These are phyloP conservation scores for Myotisia sp. DNA, from an alignment of 2,329 filamentous ascomycete species.

Conservation along the genomic window DNA sequence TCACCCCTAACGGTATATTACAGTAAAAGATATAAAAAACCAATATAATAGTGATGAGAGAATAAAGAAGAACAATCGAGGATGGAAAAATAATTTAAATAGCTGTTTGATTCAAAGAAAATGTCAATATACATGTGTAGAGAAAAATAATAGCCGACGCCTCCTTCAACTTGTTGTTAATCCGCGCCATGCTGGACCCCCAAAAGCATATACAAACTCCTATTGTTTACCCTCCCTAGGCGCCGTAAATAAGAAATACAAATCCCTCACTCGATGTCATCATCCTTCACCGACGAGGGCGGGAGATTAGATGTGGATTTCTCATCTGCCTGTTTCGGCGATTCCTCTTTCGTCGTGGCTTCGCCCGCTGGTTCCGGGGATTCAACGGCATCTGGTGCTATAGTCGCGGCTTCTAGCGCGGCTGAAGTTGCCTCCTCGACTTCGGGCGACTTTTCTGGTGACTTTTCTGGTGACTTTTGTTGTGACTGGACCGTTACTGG, in stretches of 20 bases:
- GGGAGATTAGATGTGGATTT: too few species aligned
- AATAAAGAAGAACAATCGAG: too few species aligned
- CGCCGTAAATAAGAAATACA: slow-evolving; percentile 9
- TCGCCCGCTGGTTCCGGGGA: slow-evolving; percentile 11
- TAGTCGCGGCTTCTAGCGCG: slow-evolving; percentile 1
- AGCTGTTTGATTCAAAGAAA: slow-evolving; percentile 2
- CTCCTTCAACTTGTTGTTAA: slow-evolving; percentile 3
- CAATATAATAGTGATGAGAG: too few species aligned
- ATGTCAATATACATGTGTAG: slow-evolving; percentile 2
- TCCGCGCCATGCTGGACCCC: slow-evolving; percentile 9
- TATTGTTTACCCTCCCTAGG: slow-evolving; percentile 3
- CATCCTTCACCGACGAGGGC: too few species aligned
- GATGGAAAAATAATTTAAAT: slow-evolving; percentile 1
- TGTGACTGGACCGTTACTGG: slow-evolving; percentile 9
- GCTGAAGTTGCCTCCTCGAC: slow-evolving; percentile 8
- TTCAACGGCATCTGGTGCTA: slow-evolving; percentile 4
- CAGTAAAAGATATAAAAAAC: background rate
- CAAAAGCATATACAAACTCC: slow-evolving; percentile 6
- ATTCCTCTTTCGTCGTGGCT: slow-evolving; percentile 8
- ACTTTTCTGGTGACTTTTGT: background rate
- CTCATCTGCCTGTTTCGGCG: slow-evolving; percentile 11
- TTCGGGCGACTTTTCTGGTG: slow-evolving; percentile 16
- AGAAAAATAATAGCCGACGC: slow-evolving; percentile 3
- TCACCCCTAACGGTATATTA: too few species aligned
- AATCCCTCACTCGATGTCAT: too few species aligned